Evolutionary conservation across 2,329 filamentous ascomycete genomes (phyloP).

Genomic region (Alternaria gaisen): DNA sequence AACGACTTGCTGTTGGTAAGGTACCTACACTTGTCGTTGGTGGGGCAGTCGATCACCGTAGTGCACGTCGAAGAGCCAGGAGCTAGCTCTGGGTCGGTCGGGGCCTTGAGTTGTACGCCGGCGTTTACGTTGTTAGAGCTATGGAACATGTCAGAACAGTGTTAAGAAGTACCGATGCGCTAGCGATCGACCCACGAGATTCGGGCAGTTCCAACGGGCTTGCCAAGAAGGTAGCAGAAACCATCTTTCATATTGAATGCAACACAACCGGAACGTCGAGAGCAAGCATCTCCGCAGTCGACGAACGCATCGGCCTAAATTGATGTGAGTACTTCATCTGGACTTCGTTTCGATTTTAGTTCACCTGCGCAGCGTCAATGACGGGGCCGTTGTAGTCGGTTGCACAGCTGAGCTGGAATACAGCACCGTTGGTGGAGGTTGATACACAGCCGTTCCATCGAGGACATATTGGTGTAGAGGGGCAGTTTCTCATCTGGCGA

Average conservation of each 20-base stretch:
- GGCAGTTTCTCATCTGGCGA: conserved; percentile 8
- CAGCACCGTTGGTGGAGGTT: conserved; percentile 16
- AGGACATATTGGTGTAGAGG: conserved; percentile 16
- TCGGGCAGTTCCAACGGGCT: conserved; percentile 4
- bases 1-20: conserved; percentile 4
- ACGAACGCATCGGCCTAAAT: conserved; percentile 13
- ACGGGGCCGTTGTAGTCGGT: conserved; percentile 19
- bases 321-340: not conserved
- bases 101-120: conserved; percentile 5
- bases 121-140: conserved; percentile 2
- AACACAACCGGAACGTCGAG: conserved; percentile 8
- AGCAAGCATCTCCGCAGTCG: conserved; percentile 23
- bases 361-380: conserved; percentile 14
- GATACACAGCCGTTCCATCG: conserved; percentile 17
- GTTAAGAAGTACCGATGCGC: not conserved
- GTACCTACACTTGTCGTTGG: conserved; percentile 17
- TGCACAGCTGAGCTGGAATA: conserved; percentile 17
- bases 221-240: conserved; percentile 26
- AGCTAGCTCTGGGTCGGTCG: conserved; percentile 1
- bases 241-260: conserved; percentile 18
- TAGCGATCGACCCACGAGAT: conserved; percentile 9
- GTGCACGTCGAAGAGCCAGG: conserved; percentile 9
- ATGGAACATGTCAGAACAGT: not conserved
- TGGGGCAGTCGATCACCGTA: conserved; percentile 10
- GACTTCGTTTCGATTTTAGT: not conserved